Evolutionary conservation across 2,329 filamentous ascomycete species (phyloP).

Genomic region (Aspergillus fumigatiaffinis): DNA sequence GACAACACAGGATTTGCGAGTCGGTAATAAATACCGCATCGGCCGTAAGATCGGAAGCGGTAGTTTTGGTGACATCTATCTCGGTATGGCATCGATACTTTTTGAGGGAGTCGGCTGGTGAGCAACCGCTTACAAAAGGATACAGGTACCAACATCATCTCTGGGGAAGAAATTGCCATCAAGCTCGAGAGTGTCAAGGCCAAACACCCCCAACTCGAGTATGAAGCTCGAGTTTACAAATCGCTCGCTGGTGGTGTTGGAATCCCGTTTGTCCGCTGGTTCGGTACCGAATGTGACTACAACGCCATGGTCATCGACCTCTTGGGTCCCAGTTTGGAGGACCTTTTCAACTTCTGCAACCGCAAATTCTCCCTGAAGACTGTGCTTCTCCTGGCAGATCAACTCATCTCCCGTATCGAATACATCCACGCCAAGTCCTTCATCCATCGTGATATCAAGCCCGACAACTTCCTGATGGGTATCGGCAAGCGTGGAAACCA

Average conservation of each 20-base stretch:
- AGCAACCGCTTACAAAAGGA: slow-evolving; percentile 9
- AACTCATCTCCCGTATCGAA: slow-evolving; percentile 98
- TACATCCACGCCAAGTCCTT: slow-evolving; percentile 99
- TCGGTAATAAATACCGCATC: slow-evolving; percentile 99
- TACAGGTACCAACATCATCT: slow-evolving; percentile 96
- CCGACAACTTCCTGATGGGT: slow-evolving; percentile 99
- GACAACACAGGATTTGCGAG: slow-evolving; percentile 81
- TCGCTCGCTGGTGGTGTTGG: slow-evolving; percentile 92
- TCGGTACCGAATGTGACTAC: slow-evolving; percentile 99
- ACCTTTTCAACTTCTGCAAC: slow-evolving; percentile 99
- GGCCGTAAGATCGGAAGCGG: slow-evolving; percentile 98
- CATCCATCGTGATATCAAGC: slow-evolving; percentile 99
- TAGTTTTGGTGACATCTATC: slow-evolving; percentile 97
- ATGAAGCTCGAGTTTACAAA: slow-evolving; percentile 89
- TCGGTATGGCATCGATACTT: slow-evolving; percentile 53
- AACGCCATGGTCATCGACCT: slow-evolving; percentile 99
- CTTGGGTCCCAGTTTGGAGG: slow-evolving; percentile 90
- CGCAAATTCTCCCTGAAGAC: slow-evolving; percentile 99
- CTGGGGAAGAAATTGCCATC: slow-evolving; percentile 98
- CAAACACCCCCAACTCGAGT: slow-evolving; percentile 98
- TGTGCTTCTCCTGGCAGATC: slow-evolving; percentile 90
- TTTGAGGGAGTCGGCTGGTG: neutral
- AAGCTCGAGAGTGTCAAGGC: slow-evolving; percentile 99
- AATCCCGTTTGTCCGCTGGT: slow-evolving; percentile 99
- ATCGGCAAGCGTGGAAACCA: slow-evolving; percentile 99